Base-by-base conservation (phyloP, 1,139 yeast genomes). In the Kurtzmaniella quercitrusa region DNA sequence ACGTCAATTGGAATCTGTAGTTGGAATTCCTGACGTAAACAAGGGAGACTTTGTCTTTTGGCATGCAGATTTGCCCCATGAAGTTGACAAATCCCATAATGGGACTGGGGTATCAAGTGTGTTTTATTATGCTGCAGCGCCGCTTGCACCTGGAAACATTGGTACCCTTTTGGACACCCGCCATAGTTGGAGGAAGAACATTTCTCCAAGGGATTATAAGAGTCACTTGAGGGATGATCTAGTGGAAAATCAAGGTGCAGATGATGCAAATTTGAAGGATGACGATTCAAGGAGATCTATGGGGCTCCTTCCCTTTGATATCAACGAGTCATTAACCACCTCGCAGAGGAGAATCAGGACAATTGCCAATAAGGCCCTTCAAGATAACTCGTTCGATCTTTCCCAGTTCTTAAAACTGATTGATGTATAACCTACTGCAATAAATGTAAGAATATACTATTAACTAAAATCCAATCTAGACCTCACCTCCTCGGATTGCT, bases 11-110 rank as follows among this genome's bases (percentile, higher is more conserved):
- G 45, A 45, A 24, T 34, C 51, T 9, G 48, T 55, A 47, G 52
- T 53, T 2, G 52, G 56, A 2, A 52, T 59, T 18, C 63, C 65
- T 11, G 47, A 49, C 17, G 63, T 60, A 16, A 38, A 50, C 2
- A 56, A 57, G 11, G 63, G 64, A 2, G 71, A 67, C 47, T 62
- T 56, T 37, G 69, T 68, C 1, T 62, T 62, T 34, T 70, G 74
- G 74, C 75, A 70, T 48, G 57, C 66, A 43, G 75, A 69, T 47
- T 41, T 59, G 40, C 54, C 63, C 23, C 74, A 69, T 51, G 62
- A 63, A 2, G 72, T 68, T 7, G 73, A 68, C 44, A 46, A 50
- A 10, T 55, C 48, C 2, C 71, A 66, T 46, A 37, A 41, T 3
- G 73, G 72, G 9, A 23, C 39, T 5, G 44, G 47, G 3, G 67